These are phyloP conservation scores for Pilaira anomala DNA, from an alignment of 192 early-diverging fungal species.

Conservation along the genomic window DNA sequence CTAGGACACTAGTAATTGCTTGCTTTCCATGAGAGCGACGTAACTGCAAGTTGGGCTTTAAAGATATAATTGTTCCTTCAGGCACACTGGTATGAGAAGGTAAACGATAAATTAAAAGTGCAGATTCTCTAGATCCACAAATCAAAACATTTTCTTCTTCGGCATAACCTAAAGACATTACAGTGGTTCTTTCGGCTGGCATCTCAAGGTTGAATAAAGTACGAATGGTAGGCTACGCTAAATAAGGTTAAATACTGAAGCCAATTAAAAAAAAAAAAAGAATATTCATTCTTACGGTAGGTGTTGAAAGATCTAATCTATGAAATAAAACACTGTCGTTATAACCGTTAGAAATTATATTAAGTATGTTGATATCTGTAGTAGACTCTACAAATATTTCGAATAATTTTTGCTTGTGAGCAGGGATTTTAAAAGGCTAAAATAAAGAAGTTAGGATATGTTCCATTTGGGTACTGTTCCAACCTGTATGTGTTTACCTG, in stretches of 20 bases:
- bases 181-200: conserved; percentile 24
- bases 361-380: conserved; percentile 21
- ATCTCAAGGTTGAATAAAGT: conserved; percentile 26
- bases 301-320: conserved; percentile 26
- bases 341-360: conserved; percentile 36
- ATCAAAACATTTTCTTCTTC: conserved; percentile 28
- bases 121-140: conserved; percentile 43
- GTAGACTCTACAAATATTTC: conserved; percentile 37
- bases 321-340: conserved; percentile 35
- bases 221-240: conserved; percentile 18
- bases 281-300: not conserved
- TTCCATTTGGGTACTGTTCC: no score
- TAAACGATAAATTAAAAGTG: conserved; percentile 35
- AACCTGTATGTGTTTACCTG: conserved; percentile 21
- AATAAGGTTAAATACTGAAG: not conserved
- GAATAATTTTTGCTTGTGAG: conserved; percentile 46
- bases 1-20: conserved; percentile 43
- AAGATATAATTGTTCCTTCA: not conserved
- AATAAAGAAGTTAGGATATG: not conserved
- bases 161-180: conserved; percentile 29
- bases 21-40: conserved; percentile 46
- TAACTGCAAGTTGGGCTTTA: conserved; percentile 36
- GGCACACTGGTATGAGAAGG: not conserved
- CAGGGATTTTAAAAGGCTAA: conserved; percentile 36
- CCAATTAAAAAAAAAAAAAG: not conserved